Percentiles rank a stretch among this genome's conserved stretches.
Conservation (phyloP, 768 basidiomycete genomes). For the Termitomyces sp. region DNA sequence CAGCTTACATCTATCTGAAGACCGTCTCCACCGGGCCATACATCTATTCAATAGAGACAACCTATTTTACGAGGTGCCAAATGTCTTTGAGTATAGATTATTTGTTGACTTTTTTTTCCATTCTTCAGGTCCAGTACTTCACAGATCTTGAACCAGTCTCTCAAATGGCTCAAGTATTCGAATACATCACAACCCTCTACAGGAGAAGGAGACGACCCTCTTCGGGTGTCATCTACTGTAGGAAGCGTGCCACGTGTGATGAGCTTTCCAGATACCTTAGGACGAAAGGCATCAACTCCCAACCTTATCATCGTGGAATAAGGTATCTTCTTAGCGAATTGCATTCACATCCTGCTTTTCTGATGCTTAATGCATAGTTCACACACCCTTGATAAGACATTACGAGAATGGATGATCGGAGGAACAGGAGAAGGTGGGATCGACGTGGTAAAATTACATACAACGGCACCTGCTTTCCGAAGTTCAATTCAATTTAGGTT, state of each 20-base stretch:
- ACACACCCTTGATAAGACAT: slow-evolving; percentile 48
- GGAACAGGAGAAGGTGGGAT: slow-evolving; percentile 46
- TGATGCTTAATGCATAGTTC: slow-evolving; percentile 24
- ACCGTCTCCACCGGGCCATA: slow-evolving; percentile 53
- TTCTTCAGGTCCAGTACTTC: slow-evolving; percentile 58
- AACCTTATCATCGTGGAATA: slow-evolving; percentile 73
- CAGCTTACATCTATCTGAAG: slow-evolving; percentile 53
- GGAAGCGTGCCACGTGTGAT: slow-evolving; percentile 62
- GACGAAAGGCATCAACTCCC: slow-evolving; percentile 58
- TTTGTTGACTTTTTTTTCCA: not conserved
- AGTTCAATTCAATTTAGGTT: slow-evolving; percentile 33
- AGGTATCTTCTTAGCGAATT: slow-evolving; percentile 28
- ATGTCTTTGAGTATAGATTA: not conserved
- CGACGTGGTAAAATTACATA: slow-evolving; percentile 47
- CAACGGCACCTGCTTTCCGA: not conserved
- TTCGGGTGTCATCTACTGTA: slow-evolving; percentile 75
- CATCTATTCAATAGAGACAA: slow-evolving; percentile 82
- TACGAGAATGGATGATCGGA: slow-evolving; percentile 53
- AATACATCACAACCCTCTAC: slow-evolving; percentile 63
- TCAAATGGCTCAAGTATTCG: slow-evolving; percentile 59
- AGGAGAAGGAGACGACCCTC: slow-evolving; percentile 51
- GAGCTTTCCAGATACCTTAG: slow-evolving; percentile 60
- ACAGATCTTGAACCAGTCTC: slow-evolving; percentile 41
- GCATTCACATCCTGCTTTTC: not conserved
- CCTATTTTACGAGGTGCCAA: slow-evolving; percentile 73